Evolutionary conservation across 2,329 filamentous ascomycete genomes (phyloP).

Genomic region (Hymenoscyphus repandus): DNA sequence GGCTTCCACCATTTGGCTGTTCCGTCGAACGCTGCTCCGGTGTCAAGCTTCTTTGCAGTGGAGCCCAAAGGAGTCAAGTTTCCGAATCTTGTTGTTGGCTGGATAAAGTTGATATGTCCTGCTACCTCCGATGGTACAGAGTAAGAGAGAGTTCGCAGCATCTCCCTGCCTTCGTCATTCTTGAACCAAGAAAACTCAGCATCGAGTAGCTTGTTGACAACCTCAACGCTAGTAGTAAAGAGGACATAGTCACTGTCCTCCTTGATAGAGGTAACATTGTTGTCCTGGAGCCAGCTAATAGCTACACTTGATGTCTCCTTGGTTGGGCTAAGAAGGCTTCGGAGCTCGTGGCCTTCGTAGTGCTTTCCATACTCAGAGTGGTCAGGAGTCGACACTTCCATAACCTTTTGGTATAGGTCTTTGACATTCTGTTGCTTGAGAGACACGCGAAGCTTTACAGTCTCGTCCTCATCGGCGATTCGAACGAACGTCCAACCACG

Average conservation of each 20-base stretch:
- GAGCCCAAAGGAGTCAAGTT: constrained; percentile 10
- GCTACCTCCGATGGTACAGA: constrained; percentile 33
- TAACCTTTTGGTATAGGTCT: constrained; percentile 16
- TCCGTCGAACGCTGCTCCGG: constrained; percentile 8
- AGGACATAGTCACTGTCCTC: constrained; percentile 34
- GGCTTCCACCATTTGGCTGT: constrained; percentile 7
- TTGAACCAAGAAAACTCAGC: constrained; percentile 37
- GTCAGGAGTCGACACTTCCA: constrained; percentile 40
- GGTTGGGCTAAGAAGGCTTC: constrained; percentile 37
- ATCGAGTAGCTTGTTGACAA: constrained; percentile 34
- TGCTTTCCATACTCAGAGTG: constrained; percentile 44
- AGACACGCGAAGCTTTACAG: constrained; percentile 16
- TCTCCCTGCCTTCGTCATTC: constrained; percentile 25
- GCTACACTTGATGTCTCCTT: constrained; percentile 34
- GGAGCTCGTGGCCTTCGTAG: constrained; percentile 39
- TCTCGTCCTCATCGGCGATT: constrained; percentile 10
- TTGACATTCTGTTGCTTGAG: constrained; percentile 22
- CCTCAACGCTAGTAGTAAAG: constrained; percentile 26
- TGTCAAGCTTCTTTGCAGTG: constrained; percentile 11
- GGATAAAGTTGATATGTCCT: constrained; percentile 35
- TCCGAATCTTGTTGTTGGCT: constrained; percentile 37
- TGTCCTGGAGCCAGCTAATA: constrained; percentile 38
- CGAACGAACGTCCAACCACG: constrained; percentile 19
- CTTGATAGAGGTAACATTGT: constrained; percentile 28
- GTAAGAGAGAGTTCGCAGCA: constrained; percentile 37